Evolutionary conservation across 257 asterid genomes (phyloP), one percentile per base, ranked within the genome.

Genomic region (Gentiana dahurica): DNA sequence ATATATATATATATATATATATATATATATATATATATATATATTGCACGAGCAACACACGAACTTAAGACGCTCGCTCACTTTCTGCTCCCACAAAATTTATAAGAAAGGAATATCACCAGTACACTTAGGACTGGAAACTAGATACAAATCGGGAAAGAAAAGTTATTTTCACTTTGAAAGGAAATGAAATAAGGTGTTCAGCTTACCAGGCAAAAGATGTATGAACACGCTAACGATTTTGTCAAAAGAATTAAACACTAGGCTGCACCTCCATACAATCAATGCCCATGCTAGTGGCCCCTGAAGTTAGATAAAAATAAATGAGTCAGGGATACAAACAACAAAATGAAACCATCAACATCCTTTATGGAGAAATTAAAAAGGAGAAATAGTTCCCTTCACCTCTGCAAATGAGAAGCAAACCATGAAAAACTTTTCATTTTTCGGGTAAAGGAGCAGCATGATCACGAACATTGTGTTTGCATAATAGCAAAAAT

Each of bases 241-340:
- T 74, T 92, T 92, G 82, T 92, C 97, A 71, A 84, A 81, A 43
- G 99, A 92, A 76, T 84, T 85, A 73, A 92, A 92, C 53, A 92
- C 99, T 71, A 92, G 76, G 83, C 99, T 88, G 69, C 94, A 83
- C 2, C 99, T 79, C 99, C 99, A 92, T 12, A 92, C 79, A 59
- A 92, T 88, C 67, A 88, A 71, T 48, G 99, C 99, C 99, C 99
- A 92, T 10, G 99, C 97, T 75, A 92, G 76, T 4, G 99, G 99
- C 32, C 99, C 99, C 99, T 91, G 80, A 55, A 64, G 54, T 55
- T 65, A 63, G n/a, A 51, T 66, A 53, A 36, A 64, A 12, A 52
- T 1, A 36, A 45, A 39, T 51, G 24, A 24, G 24, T 57, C 46
- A 48, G 33, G 34, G 32, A 41, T 24, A 38, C 47, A 10, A 12